phyloP scores from a whole-genome alignment of 2,329 filamentous ascomycete genomes.

The Beauveria sp. region DNA sequence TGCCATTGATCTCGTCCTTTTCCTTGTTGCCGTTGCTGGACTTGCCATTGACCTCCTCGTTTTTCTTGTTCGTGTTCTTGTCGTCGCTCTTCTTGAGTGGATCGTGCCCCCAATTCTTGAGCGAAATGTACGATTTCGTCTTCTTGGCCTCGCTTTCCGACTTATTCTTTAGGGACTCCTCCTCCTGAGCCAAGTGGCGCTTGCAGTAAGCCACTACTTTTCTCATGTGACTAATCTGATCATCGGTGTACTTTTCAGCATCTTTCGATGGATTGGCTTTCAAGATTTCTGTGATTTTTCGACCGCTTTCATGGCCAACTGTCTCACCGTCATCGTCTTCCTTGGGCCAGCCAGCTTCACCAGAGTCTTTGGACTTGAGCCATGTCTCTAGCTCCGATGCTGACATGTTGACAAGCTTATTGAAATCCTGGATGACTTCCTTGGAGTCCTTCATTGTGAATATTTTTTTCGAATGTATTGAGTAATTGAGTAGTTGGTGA shows the following conservation, averaged over 20 bases:
- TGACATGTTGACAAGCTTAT: constrained; percentile 59
- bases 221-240: constrained; percentile 50
- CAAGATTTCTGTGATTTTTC: constrained; percentile 56
- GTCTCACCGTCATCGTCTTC: constrained; percentile 51
- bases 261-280: constrained; percentile 53
- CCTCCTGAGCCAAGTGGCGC: constrained; percentile 58
- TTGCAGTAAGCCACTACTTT: constrained; percentile 59
- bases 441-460: constrained; percentile 19
- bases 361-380: constrained; percentile 52
- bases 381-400: constrained; percentile 52
- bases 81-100: constrained; percentile 32
- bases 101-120: constrained; percentile 58
- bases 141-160: constrained; percentile 34
- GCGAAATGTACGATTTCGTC: constrained; percentile 47
- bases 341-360: constrained; percentile 52
- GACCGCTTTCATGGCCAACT: constrained; percentile 55
- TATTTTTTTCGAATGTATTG: not conserved
- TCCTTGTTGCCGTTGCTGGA: not conserved
- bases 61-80: constrained; percentile 6
- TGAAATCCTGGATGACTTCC: constrained; percentile 48
- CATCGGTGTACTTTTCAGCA: constrained; percentile 47
- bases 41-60: not conserved
- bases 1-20: not conserved
- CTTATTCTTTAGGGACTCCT: constrained; percentile 47
- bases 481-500: too few species aligned